Base-by-base conservation (phyloP, 2,329 filamentous ascomycete genomes). In the Cercospora citrullina region DNA sequence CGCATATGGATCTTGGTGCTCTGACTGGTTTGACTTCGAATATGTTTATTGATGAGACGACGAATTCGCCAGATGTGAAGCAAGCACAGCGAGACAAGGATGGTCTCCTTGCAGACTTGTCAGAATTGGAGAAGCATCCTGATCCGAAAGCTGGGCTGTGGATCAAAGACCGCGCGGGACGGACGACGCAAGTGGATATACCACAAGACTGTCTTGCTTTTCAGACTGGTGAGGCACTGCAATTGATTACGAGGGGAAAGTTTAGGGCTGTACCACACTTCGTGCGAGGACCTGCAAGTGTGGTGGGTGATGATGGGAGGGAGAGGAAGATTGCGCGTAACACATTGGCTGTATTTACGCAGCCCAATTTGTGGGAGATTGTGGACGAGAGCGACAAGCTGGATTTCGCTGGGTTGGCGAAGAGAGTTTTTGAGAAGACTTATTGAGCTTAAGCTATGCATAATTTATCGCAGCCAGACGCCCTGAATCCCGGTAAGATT, bases 251-350 rank as follows among this genome's bases (percentile, higher is more conserved):
- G 0, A 84, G 87, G n/a, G 95, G 95, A 9, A 89, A 87, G 76
- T 97, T 99, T 84, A 92, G 91, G 80, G 95, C 95, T 1, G 95
- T 98, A 69, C 94, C 95, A 72, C 95, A 99, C 83, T 98, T 96
- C 79, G 95, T 99, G 8, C 86, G 90, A 72, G 94, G 64, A 5
- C 59, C 60, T 21, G 58, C 42, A 14, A 60, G 94, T 0, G 89
- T 91, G 4, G n/a, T 59, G 51, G 62, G 36, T 4, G 85, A 87
- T 71, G 83, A 86, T 1, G 85, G 84, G 55, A 81, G 75, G 68
- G 78, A 80, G 5, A 79, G 68, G 5, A 79, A 78, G 63, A 80
- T 84, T 33, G 83, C 83, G 12, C 76, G 83, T 69, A 98, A 98
- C 81, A 99, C 95, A 9, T 81, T 99, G 72, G 95, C 95, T 0